Percentiles rank a stretch among this genome's conserved stretches.
These are phyloP conservation scores for Gentiana macrophylla DNA, from an alignment of 257 asterid species.

Conservation along the genomic window DNA sequence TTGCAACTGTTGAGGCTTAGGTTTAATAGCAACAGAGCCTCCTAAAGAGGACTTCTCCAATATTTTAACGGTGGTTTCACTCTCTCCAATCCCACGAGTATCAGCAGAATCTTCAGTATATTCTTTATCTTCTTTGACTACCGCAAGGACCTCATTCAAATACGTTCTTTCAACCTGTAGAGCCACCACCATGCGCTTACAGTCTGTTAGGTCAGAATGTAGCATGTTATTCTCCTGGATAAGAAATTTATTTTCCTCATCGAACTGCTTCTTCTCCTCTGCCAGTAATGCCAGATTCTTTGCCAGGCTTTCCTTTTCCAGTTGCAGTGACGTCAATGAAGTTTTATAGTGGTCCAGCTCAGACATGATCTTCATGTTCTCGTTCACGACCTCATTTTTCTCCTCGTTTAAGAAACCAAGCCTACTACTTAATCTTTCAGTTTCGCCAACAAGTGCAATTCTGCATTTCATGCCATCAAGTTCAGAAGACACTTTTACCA, in stretches of 20 bases:
- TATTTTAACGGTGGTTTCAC: constrained; percentile 13
- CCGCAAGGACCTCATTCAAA: constrained; percentile 25
- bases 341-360: constrained; percentile 47
- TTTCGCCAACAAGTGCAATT: constrained; percentile 42
- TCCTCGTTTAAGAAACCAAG: constrained; percentile 36
- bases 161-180: constrained; percentile 40
- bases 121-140: constrained; percentile 43
- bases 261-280: constrained; percentile 42
- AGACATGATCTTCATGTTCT: constrained; percentile 38
- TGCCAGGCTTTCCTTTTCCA: constrained; percentile 22
- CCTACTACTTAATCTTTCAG: constrained; percentile 39
- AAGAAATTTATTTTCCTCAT: constrained; percentile 43
- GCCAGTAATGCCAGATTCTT: constrained; percentile 26
- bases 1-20: background rate
- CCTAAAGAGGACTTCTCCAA: constrained; percentile 20
- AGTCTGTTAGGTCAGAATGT: constrained; percentile 36
- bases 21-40: constrained; percentile 1
- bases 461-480: constrained; percentile 44
- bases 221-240: constrained; percentile 40
- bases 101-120: constrained; percentile 7
- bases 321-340: constrained; percentile 40
- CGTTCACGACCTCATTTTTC: constrained; percentile 32
- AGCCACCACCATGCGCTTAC: constrained; percentile 37
- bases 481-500: constrained; percentile 56
- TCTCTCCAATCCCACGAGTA: constrained; percentile 10